phyloP scores from a whole-genome alignment of 2,329 filamentous ascomycete species.

The Plenodomus lindquistii region DNA sequence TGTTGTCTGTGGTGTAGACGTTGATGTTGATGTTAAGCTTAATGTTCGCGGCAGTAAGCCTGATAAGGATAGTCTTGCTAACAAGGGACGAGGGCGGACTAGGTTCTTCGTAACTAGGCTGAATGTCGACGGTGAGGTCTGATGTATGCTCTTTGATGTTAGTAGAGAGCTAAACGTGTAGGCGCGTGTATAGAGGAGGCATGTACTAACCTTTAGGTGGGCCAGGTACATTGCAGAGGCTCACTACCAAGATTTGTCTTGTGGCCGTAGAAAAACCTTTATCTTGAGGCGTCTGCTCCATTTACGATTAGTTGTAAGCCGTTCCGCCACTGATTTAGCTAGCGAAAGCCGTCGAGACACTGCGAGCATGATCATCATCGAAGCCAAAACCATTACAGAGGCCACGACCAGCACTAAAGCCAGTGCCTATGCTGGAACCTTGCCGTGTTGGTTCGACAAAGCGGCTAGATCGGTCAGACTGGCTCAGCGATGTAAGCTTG shows the following conservation, averaged over 20 bases:
- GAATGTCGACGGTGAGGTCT: too few relatives aligned
- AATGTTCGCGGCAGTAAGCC: too few relatives aligned
- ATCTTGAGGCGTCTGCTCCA: slow-evolving; percentile 1
- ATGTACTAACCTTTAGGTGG: too few relatives aligned
- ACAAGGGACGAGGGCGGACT: too few relatives aligned
- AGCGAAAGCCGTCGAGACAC: slow-evolving; percentile 93
- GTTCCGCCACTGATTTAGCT: slow-evolving; percentile 83
- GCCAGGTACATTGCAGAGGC: slow-evolving; percentile 8
- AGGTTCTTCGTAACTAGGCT: too few relatives aligned
- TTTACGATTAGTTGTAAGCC: slow-evolving; percentile 57
- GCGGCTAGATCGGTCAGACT: slow-evolving; percentile 89
- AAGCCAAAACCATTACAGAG: slow-evolving; percentile 47
- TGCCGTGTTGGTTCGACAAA: slow-evolving; percentile 88
- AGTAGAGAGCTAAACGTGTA: too few relatives aligned
- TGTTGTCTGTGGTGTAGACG: too few relatives aligned
- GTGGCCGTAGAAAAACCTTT: background rate
- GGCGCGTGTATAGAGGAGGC: too few relatives aligned
- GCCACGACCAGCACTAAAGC: slow-evolving; percentile 50
- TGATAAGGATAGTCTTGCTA: too few relatives aligned
- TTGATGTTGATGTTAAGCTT: too few relatives aligned
- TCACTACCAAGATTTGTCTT: slow-evolving; percentile 13
- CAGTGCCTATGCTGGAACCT: slow-evolving; percentile 48
- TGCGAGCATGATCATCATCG: slow-evolving; percentile 91
- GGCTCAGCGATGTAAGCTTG: slow-evolving; percentile 74
- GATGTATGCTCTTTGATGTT: too few relatives aligned